Evolutionary conservation across 2,329 filamentous ascomycete genomes (phyloP).

Genomic region (Phaeosphaeria sp.): DNA sequence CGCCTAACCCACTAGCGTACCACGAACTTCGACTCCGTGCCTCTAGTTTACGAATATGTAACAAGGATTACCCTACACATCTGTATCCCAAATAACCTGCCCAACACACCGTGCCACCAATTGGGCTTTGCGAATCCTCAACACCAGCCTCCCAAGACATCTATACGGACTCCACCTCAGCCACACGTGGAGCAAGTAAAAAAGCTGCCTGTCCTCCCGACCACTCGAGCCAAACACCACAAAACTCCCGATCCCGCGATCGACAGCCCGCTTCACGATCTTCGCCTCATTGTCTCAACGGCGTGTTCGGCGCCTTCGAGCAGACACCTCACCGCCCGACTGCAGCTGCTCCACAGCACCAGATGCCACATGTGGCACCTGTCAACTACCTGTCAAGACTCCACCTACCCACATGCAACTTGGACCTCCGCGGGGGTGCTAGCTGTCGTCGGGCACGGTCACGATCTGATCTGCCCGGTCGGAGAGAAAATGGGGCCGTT

Average conservation of each 20-base stretch:
- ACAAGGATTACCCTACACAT: conserved; percentile 8
- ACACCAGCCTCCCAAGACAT: neutral
- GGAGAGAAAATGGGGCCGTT: neutral
- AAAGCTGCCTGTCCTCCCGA: neutral
- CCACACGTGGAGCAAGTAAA: neutral
- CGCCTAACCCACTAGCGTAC: neutral
- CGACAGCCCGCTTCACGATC: neutral
- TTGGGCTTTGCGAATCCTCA: neutral
- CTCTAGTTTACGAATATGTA: neutral
- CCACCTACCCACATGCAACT: neutral
- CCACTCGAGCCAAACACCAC: neutral
- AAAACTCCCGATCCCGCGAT: neutral
- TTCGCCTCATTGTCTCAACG: neutral
- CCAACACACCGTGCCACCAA: neutral
- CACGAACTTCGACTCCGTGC: neutral
- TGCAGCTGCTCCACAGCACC: neutral
- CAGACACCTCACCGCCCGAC: neutral
- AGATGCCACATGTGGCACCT: neutral
- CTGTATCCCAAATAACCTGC: neutral
- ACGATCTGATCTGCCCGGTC: neutral
- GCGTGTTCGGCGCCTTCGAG: neutral
- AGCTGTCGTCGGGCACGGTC: neutral
- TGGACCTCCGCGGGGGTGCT: neutral
- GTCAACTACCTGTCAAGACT: neutral
- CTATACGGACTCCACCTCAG: neutral